Evolutionary conservation across 306 rosid genomes (phyloP), one percentile per base, ranked within the genome.

Genomic region (Rosa chinensis): DNA sequence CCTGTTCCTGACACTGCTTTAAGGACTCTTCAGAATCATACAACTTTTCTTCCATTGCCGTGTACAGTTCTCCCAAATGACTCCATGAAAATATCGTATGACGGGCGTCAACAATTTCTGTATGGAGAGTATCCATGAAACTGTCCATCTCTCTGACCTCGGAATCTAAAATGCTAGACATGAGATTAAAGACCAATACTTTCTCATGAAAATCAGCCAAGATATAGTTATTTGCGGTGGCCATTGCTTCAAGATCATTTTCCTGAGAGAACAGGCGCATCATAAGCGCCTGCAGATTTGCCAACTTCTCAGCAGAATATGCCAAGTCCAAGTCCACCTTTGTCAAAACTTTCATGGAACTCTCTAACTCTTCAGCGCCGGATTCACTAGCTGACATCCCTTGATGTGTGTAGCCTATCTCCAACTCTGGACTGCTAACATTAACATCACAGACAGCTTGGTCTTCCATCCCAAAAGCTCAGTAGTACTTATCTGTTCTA

Each of bases 91-190:
- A 89, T 78, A 89, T 85, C 80, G 80, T 87, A 66, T 53, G 86
- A 85, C 82, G 94, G 77, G 93, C 94, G 78, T 87, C 87, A 81
- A 90, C 78, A 40, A 88, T 86, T 82, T 89, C 97, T 78, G 80
- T 89, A 77, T 82, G 89, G 79, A 93, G 87, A 80, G 86, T 82
- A 71, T 78, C 96, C 94, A 91, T 85, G 92, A 88, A 89, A 84
- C 76, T 71, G 86, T 87, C 93, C 87, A 96, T 88, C 90, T 88
- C 97, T 89, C 89, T 89, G 82, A 88, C 97, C 92, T 93, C 99
- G 17, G 92, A 89, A 82, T 89, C 92, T 74, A 96, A 89, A 81
- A 96, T 79, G 78, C 86, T 87, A 56, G 92, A 93, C 88, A 91
- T 86, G 53, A 90, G 88, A 86, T 91, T 94, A 76, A 89, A 88